Conservation (phyloP, 2,329 filamentous ascomycete genomes). For the Talaromyces sp. region DNA sequence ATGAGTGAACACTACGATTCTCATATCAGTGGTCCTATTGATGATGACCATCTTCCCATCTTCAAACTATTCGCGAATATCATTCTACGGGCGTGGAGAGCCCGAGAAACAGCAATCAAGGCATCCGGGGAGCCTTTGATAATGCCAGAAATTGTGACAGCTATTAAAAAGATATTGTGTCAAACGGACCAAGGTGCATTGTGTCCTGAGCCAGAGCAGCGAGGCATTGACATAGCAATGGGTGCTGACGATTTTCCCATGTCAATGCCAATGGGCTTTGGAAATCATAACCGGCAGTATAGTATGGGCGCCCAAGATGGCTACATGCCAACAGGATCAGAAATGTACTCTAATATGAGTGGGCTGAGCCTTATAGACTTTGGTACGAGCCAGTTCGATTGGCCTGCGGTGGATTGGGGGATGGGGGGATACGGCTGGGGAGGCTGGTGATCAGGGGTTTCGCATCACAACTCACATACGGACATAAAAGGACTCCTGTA, state of each 20-base stretch:
- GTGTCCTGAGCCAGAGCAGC: background rate
- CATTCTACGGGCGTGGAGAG: background rate
- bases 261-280: background rate
- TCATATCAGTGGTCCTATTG: background rate
- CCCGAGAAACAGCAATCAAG: background rate
- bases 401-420: background rate
- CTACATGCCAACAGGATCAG: background rate
- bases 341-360: background rate
- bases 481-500: too few species aligned
- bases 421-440: background rate
- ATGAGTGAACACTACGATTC: slow-evolving; percentile 41
- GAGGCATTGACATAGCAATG: background rate
- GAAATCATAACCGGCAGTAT: background rate
- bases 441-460: background rate
- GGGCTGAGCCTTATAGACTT: background rate
- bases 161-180: background rate
- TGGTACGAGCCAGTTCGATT: background rate
- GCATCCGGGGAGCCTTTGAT: background rate
- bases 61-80: background rate
- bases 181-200: background rate
- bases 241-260: background rate
- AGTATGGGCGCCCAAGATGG: background rate
- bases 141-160: background rate
- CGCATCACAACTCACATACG: background rate
- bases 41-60: background rate